These are phyloP conservation scores for Olyra latifolia DNA, from an alignment of 176 grass and related monocot species.

Conservation along the genomic window DNA sequence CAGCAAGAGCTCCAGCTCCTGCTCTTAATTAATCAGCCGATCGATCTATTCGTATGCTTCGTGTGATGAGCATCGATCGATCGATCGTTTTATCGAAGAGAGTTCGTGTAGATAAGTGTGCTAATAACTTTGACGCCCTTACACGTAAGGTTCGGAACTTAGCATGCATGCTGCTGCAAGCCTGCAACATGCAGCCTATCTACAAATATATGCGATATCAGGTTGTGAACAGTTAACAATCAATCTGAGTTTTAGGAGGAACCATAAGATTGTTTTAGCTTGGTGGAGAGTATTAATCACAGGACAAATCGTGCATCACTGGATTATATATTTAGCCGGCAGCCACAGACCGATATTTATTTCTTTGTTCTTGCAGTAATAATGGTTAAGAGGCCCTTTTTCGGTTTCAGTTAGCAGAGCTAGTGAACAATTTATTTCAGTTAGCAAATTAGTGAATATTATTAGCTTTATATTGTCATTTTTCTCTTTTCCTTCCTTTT, in stretches of 20 bases:
- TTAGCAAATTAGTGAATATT: background rate
- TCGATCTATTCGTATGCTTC: no score
- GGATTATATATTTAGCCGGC: background rate
- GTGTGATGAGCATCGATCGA: background rate
- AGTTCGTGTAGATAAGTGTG: background rate
- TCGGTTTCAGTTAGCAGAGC: background rate
- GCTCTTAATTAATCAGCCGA: no score
- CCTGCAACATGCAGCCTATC: background rate
- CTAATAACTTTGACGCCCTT: no score
- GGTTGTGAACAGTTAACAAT: background rate
- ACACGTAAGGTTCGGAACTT: no score
- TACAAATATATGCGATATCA: background rate
- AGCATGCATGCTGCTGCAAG: background rate
- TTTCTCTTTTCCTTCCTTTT: background rate
- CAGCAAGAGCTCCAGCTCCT: constrained; percentile 36
- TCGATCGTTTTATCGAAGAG: background rate
- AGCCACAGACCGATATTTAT: background rate
- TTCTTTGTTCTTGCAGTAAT: background rate
- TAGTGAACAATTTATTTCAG: background rate
- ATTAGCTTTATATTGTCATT: background rate
- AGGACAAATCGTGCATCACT: no score
- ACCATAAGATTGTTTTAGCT: background rate
- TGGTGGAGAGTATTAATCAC: background rate
- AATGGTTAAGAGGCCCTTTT: background rate
- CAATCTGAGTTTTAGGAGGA: background rate